Base-by-base conservation (phyloP, 305 asterid genomes). In the Caryopteris hybrid region DNA sequence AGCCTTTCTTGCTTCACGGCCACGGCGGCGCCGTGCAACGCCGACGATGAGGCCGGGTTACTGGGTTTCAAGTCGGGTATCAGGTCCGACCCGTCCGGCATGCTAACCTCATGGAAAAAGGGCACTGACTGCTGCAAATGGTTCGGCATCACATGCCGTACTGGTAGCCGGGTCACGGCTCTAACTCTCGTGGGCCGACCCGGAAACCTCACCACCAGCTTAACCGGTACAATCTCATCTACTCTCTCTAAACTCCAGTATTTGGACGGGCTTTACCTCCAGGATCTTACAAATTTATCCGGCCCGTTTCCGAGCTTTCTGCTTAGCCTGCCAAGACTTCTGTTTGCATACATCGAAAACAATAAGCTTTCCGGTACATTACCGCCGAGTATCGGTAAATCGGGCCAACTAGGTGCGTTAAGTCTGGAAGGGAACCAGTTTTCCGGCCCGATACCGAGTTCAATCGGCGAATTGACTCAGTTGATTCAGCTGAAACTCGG, bases 111-210 rank as follows among this genome's bases (percentile, higher is more conserved):
- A 0, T 92, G 98, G 98, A 89, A 74, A 55, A 56, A 84, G 9
- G 92, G 92, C 66, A 79, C 96, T 0, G 87, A 92, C 72, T 92
- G 98, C 71, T 92, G 98, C 83, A 52, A 80, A 17, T 92, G 96
- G 98, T 10, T 17, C 0, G 90, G 92, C 22, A 36, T 92, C 55
- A 50, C 84, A 9, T 92, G 98, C 84, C 76, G 18, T 16, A 20
- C 21, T 4, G 70, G 60, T 3, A 63, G 46, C 61, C 88, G 98
- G 56, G 95, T 92, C 81, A 86, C 87, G 0, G 9, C 79, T 1
- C 12, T 87, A 0, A 1, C 42, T 8, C 75, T 82, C 34, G 8
- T 0, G 0, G 92, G 86, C 11, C 83, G 54, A 43, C 81, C 72
- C 57, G 56, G 54, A 9, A 85, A 79, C 0, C 71, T 59, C 14